These are phyloP conservation scores for Hypholoma fasciculare DNA, from an alignment of 768 basidiomycete species.

Conservation along the genomic window DNA sequence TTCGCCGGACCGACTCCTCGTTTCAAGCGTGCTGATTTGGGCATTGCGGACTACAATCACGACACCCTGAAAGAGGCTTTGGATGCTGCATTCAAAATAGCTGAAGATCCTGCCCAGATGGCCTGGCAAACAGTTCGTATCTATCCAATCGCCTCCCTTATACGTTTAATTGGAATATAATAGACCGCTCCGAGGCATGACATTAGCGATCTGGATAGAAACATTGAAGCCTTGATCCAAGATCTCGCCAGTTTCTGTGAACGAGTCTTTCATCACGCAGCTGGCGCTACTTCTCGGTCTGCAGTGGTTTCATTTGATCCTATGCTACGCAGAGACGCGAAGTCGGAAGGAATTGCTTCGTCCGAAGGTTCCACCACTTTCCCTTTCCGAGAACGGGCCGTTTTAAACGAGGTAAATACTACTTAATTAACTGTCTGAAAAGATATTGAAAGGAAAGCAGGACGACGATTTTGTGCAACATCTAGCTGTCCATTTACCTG, in stretches of 20 bases:
- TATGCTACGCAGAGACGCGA: slow-evolving; percentile 26
- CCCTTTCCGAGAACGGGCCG: slow-evolving; percentile 53
- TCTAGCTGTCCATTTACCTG: slow-evolving; percentile 47
- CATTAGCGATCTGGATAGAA: slow-evolving; percentile 61
- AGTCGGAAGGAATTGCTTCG: slow-evolving; percentile 29
- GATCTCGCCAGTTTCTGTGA: slow-evolving; percentile 64
- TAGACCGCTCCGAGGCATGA: slow-evolving; percentile 51
- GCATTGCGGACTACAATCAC: slow-evolving; percentile 36
- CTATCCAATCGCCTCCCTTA: slow-evolving; percentile 6
- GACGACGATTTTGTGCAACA: slow-evolving; percentile 49
- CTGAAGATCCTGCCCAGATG: slow-evolving; percentile 45
- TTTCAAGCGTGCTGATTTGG: slow-evolving; percentile 51
- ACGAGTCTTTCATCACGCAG: slow-evolving; percentile 60
- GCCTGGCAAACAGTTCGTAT: slow-evolving; percentile 55
- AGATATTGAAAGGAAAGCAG: slow-evolving; percentile 31
- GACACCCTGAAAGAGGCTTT: slow-evolving; percentile 40
- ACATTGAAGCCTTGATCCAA: slow-evolving; percentile 64
- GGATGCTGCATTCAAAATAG: slow-evolving; percentile 46
- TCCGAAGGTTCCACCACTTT: slow-evolving; percentile 22
- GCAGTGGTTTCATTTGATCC: slow-evolving; percentile 40
- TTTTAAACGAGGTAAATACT: slow-evolving; percentile 50
- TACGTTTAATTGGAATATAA: not conserved
- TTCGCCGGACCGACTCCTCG: slow-evolving; percentile 65
- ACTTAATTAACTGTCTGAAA: slow-evolving; percentile 20
- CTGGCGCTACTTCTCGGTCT: slow-evolving; percentile 63